These are phyloP conservation scores for Teratosphaeria destructans DNA, from an alignment of 2,329 filamentous ascomycete species.

Conservation along the genomic window DNA sequence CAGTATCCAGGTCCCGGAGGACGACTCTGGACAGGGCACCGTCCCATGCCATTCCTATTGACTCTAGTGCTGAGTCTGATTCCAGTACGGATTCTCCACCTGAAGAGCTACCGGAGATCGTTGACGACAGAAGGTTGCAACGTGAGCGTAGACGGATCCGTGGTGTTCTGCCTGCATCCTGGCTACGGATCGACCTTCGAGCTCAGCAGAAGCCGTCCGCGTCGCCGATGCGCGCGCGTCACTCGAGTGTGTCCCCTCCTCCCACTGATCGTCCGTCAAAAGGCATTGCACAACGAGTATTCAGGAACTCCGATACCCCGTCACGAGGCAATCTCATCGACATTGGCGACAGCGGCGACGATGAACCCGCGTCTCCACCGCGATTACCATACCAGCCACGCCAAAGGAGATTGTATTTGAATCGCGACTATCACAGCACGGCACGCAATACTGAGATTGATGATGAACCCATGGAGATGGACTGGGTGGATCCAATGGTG, in stretches of 20 bases:
- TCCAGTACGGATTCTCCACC: slow-evolving; percentile 16
- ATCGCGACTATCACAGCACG: slow-evolving; percentile 2
- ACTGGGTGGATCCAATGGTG: slow-evolving; percentile 34
- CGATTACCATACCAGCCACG: neutral
- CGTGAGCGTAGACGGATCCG: slow-evolving; percentile 33
- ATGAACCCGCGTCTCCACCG: neutral
- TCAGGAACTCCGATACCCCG: slow-evolving; percentile 1
- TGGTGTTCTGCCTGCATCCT: slow-evolving; percentile 41
- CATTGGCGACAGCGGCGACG: slow-evolving; percentile 29
- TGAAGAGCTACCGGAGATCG: slow-evolving; percentile 8
- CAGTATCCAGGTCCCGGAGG: neutral
- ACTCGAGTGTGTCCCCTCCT: slow-evolving; percentile 9
- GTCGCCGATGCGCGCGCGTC: neutral
- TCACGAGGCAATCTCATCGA: slow-evolving; percentile 9
- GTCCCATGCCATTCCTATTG: neutral
- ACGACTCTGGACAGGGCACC: neutral
- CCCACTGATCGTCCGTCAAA: slow-evolving; percentile 12
- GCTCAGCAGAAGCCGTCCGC: slow-evolving; percentile 9
- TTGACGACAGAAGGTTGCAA: slow-evolving; percentile 23
- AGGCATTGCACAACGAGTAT: slow-evolving; percentile 17
- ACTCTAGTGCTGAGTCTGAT: slow-evolving; percentile 6
- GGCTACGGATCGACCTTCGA: slow-evolving; percentile 37
- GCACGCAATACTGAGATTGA: slow-evolving; percentile 10
- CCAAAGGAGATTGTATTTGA: slow-evolving; percentile 7
- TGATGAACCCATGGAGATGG: slow-evolving; percentile 34